Percentiles rank a stretch among this genome's conserved stretches.
Evolutionary conservation across 345 rosid genomes (phyloP).

Genomic region (Turritis glabra): DNA sequence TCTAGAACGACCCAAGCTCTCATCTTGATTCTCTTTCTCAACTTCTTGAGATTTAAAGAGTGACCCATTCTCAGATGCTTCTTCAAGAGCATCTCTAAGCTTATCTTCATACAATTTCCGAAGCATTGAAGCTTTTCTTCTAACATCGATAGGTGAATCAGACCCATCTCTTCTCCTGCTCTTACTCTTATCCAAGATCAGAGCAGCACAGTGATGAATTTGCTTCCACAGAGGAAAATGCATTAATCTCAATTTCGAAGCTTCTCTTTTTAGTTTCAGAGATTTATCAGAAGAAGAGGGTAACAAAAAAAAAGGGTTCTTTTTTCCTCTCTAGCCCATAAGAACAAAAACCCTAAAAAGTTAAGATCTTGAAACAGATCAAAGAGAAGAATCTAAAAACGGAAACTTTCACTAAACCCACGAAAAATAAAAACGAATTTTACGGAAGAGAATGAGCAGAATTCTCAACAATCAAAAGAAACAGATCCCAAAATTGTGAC

Average conservation of each 20-base stretch:
- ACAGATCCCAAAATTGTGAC: slow-evolving; percentile 20
- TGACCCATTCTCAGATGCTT: slow-evolving; percentile 80
- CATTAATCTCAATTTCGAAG: slow-evolving; percentile 47
- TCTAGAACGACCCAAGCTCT: slow-evolving; percentile 65
- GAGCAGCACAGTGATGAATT: slow-evolving; percentile 74
- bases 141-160: slow-evolving; percentile 48
- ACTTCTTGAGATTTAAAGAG: slow-evolving; percentile 70
- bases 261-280: not conserved
- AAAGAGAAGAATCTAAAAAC: slow-evolving; percentile 30
- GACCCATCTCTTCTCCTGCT: slow-evolving; percentile 57
- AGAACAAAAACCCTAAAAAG: slow-evolving; percentile 20
- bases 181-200: slow-evolving; percentile 65
- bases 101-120: slow-evolving; percentile 71
- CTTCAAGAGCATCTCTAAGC: slow-evolving; percentile 81
- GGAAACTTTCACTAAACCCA: slow-evolving; percentile 36
- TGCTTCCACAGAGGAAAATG: slow-evolving; percentile 91
- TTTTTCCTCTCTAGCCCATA: slow-evolving; percentile 15
- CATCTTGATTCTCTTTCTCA: slow-evolving; percentile 52
- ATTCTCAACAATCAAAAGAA: not conserved
- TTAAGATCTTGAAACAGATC: slow-evolving; percentile 32
- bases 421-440: slow-evolving; percentile 23
- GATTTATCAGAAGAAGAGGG: slow-evolving; percentile 14
- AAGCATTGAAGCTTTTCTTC: slow-evolving; percentile 53
- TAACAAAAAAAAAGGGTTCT: not conserved
- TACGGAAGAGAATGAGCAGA: slow-evolving; percentile 2